Base-by-base conservation (phyloP, 805 yeast species). In the Teunomyces pallodes region DNA sequence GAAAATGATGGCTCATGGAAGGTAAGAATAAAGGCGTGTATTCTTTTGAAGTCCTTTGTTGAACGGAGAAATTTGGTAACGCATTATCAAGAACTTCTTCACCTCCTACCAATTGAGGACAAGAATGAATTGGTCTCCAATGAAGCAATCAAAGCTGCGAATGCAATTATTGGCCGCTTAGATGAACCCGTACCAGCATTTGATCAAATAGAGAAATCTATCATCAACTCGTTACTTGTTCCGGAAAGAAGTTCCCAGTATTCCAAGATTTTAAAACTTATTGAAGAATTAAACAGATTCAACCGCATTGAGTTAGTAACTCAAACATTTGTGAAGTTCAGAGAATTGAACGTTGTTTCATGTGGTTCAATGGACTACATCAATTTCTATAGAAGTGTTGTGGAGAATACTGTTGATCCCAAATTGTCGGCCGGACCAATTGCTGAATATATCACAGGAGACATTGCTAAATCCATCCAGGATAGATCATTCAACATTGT, bases 1-100 rank as follows among this genome's bases (percentile, higher is more conserved):
- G 64, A 64, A 46, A 74, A 72, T 46, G 75, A 70, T 7, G 65
- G 71, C 7, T 76, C 85, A 1, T 84, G 91, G 86, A 83, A 80
- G 53, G 64, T 87, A 14, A 69, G 94, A 50, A 68, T 79, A 36
- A 76, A 75, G 46, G 66, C 87, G 0, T 71, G 80, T 5, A 66
- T 65, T 28, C 57, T 82, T 30, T 56, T 77, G 6, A 61, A 72
- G 13, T 57, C 73, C 0, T 48, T 79, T 10, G 64, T 77, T n/a
- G 57, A 56, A 2, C 53, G 58, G 1, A 46, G 50, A 1, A 47
- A 60, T 1, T 56, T 81, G 13, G 62, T 72, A 5, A 36, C 54
- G 2, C 50, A 79, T 7, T 75, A 72, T 47, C 48, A 59, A 2
- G 38, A 47, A 1, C 59, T 69, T 9, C 66, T 72, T 46, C 62